Conservation (phyloP, 768 basidiomycete genomes). For the Leccinum boreale region DNA sequence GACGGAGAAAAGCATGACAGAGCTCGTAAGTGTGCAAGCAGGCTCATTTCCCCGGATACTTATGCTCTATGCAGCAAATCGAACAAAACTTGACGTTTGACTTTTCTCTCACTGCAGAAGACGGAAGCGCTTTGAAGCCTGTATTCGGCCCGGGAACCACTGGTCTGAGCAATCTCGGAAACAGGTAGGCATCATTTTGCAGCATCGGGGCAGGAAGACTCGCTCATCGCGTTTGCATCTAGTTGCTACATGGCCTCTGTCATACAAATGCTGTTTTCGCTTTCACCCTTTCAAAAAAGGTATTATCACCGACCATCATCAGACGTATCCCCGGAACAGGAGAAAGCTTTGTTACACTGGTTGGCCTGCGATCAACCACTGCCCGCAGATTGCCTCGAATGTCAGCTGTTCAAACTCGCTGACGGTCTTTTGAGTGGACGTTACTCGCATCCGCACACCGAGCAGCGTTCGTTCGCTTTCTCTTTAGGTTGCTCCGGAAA, state of each 20-base stretch:
- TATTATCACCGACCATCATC: conserved; percentile 45
- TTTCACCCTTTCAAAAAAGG: conserved; percentile 70
- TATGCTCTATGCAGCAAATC: conserved; percentile 63
- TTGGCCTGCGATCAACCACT: conserved; percentile 58
- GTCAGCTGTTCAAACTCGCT: conserved; percentile 89
- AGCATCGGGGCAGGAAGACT: not conserved
- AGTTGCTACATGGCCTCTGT: conserved; percentile 99
- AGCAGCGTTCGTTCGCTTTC: conserved; percentile 17
- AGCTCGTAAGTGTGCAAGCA: conserved; percentile 56
- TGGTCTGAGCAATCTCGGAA: conserved; percentile 89
- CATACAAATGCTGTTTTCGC: conserved; percentile 80
- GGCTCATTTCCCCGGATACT: not conserved
- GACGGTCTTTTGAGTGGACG: conserved; percentile 93
- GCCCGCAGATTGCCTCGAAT: conserved; percentile 87
- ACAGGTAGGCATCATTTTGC: conserved; percentile 50
- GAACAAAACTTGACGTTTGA: conserved; percentile 95
- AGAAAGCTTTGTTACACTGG: conserved; percentile 50
- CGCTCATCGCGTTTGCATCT: not conserved
- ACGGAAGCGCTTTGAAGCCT: conserved; percentile 84
- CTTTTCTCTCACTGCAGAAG: conserved; percentile 84
- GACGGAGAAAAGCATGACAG: conserved; percentile 96
- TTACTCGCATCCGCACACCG: conserved; percentile 65
- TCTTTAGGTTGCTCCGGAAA: conserved; percentile 3
- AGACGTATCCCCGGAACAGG: conserved; percentile 10
- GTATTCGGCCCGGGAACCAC: conserved; percentile 88